Evolutionary conservation across 768 basidiomycete genomes (phyloP), one percentile per base, ranked within the genome.

Genomic region (Sistotremastrum suecicum): DNA sequence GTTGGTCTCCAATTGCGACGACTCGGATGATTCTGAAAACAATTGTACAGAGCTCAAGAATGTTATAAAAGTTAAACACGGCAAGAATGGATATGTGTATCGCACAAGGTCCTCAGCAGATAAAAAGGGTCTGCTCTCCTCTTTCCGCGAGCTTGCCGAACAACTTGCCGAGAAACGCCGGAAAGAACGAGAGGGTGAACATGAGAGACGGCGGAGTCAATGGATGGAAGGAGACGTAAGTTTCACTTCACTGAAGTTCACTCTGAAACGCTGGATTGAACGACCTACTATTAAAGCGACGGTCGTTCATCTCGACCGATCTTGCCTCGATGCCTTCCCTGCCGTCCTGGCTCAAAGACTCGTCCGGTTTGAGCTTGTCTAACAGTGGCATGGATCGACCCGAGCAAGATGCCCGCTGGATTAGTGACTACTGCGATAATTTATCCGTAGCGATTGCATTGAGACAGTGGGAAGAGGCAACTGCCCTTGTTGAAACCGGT

Each of bases 1-100:
- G 92, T 92, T 47, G 52, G 80, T 64, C 8, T 30, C 40, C 31
- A 32, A 40, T 34, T 46, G 11, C 28, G 43, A 12, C 5, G n/a
- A 1, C 37, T 9, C 43, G 39, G 20, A 35, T 53, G 38, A 51
- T 40, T 32, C 34, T 30, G 20, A 20, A 20, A 20, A 20, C 20
- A 20, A 20, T 34, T 43, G 36, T 44, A 11, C 42, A 77, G 82
- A 65, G 42, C 81, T 98, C 71, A 88, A 82, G n/a, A 95, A 98
- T 54, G 92, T 97, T 3, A 85, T 98, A 71, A 97, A 97, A 68
- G 78, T 99, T 51, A 73, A 84, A 50, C 79, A 91, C 49, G 82
- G 85, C 4, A 95, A 94, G 61, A 94, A 98, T 61, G 86, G 86
- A 1, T 82, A 91, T 57, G 90, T 99, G 5, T 98, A 89, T 61